These are phyloP conservation scores for Backusella australiensis DNA, from an alignment of 192 early-diverging fungal genomes.

Conservation along the genomic window DNA sequence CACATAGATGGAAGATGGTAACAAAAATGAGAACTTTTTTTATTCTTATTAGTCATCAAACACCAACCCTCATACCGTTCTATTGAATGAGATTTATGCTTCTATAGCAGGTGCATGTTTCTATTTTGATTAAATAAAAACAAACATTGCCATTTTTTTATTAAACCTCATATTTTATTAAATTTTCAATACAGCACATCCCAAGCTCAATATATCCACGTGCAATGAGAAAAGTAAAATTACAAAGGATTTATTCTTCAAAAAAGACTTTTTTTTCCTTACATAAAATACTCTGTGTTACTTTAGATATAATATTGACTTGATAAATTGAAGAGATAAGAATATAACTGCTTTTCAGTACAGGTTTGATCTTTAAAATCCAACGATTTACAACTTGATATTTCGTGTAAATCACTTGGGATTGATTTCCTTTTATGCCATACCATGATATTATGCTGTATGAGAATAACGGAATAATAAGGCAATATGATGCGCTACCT, in stretches of 20 bases:
- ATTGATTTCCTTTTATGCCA: neutral
- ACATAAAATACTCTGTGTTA: neutral
- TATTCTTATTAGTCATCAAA: neutral
- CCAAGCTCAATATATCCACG: neutral
- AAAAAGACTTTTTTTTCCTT: neutral
- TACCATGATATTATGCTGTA: neutral
- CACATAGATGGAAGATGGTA: neutral
- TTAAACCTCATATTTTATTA: neutral
- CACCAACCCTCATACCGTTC: neutral
- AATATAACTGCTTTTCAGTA: neutral
- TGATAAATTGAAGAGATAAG: neutral
- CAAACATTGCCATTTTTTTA: neutral
- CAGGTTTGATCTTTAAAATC: neutral
- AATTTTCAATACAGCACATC: neutral
- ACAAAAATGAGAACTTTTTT: neutral
- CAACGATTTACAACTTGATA: conserved; percentile 6
- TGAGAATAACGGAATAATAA: neutral
- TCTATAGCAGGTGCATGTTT: neutral
- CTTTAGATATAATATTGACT: neutral
- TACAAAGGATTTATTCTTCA: neutral
- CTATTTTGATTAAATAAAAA: neutral
- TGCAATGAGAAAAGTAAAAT: neutral
- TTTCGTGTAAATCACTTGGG: neutral
- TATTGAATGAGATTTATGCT: neutral
- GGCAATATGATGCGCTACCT: neutral